These are phyloP conservation scores for Ilex asprella DNA, from an alignment of 257 asterid genomes.

Conservation along the genomic window DNA sequence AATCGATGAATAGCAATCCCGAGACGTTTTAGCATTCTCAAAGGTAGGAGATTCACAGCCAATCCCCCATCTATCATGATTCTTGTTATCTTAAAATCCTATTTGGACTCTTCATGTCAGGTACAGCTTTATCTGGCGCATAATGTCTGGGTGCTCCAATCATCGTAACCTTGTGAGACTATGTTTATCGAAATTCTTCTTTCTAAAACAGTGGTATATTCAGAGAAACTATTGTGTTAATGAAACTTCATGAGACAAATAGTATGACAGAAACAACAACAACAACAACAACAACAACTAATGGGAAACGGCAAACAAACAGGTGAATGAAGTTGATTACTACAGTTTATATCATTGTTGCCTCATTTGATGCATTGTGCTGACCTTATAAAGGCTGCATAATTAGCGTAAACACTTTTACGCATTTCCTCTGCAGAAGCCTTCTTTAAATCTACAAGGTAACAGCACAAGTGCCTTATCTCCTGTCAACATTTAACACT, in stretches of 20 bases:
- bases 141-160: no score
- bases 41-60: no score
- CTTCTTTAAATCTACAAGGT: constrained; percentile 71
- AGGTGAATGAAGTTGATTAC: no score
- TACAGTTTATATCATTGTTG: no score
- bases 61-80: no score
- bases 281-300: background rate
- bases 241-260: background rate
- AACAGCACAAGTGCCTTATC: constrained; percentile 65
- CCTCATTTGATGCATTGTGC: background rate
- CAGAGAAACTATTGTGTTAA: no score
- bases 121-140: no score
- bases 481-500: constrained; percentile 40
- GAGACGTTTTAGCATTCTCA: no score
- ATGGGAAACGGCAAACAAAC: background rate
- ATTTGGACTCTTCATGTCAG: no score
- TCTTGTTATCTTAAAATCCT: no score
- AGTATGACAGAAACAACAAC: background rate
- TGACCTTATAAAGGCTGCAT: constrained; percentile 78
- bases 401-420: constrained; percentile 84
- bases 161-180: no score
- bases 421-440: constrained; percentile 98
- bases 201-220: background rate
- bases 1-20: no score
- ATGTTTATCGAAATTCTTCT: background rate